Evolutionary conservation across 139 green algal genomes (phyloP), one percentile per base, ranked within the genome.

Genomic region (Micractinium sp.): DNA sequence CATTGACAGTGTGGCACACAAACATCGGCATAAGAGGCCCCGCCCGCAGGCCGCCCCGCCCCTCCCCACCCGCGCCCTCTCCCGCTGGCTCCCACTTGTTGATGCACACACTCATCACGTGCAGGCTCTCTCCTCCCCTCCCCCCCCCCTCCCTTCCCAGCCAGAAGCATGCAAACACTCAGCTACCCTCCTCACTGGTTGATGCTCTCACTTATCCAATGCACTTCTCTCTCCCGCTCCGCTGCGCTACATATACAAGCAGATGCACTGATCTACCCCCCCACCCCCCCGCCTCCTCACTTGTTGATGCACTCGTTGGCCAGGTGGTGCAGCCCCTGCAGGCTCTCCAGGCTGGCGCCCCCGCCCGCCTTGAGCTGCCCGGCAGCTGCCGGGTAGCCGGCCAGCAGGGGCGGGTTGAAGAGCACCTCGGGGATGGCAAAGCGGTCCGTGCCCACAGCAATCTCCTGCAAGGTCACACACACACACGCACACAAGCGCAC

Each of bases 371-470:
- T 23, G 0, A 85, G 63, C 76, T 0, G n/a, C 29, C 22, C 84
- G 0, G 63, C 90, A 35, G 77, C 63, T n/a, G 56, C n/a, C 25
- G 85, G 89, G 82, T 91, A 93, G 27, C 61, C 33, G 0, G 60
- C 23, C 53, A 90, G 77, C 74, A 93, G 80, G 23, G 19, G 38
- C 25, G 95, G 94, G 67, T 97, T 92, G 94, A 98, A 98, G 3
- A 98, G 88, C 19, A 97, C 73, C 89, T 99, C 97, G 0, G 95
- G 92, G 33, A 98, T 93, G 35, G 95, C 94, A 94, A 98, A 97
- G 22, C 97, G 91, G 88, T 98, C 95, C 13, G 93, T 81, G 0
- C 97, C 97, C 3, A 99, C 85, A 33, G 96, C 90, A 84, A 99
- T 96, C 91, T 98, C 95, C 61, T 93, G 93, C 25, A 93, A 91